These are phyloP conservation scores for Aspergillus bertholletiae DNA, from an alignment of 495 filamentous ascomycete species.

Conservation along the genomic window DNA sequence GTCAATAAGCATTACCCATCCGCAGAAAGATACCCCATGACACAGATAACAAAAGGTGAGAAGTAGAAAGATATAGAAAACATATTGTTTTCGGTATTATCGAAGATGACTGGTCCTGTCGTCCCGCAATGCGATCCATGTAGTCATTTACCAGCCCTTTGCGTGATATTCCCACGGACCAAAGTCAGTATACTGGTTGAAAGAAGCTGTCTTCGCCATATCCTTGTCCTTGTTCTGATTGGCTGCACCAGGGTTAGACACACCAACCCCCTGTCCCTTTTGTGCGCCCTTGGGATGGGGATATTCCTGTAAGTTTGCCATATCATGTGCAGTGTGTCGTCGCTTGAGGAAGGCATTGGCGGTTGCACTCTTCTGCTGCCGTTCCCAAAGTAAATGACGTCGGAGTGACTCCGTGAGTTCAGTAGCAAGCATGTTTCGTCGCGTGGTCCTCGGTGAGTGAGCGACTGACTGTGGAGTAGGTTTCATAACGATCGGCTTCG, in stretches of 20 bases:
- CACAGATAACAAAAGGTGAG: slow-evolving; percentile 10
- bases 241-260: slow-evolving; percentile 12
- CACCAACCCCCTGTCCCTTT: slow-evolving; percentile 12
- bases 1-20: slow-evolving; percentile 26
- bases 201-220: slow-evolving; percentile 55
- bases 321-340: slow-evolving; percentile 84
- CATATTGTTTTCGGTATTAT: background rate
- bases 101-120: background rate
- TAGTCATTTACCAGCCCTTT: slow-evolving; percentile 57
- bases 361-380: slow-evolving; percentile 85
- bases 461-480: slow-evolving; percentile 56
- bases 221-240: slow-evolving; percentile 39
- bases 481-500: slow-evolving; percentile 84
- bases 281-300: slow-evolving; percentile 45
- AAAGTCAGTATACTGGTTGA: slow-evolving; percentile 62
- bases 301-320: slow-evolving; percentile 77
- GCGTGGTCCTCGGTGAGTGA: slow-evolving; percentile 85
- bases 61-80: background rate
- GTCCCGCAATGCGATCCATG: background rate
- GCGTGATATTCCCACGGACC: slow-evolving; percentile 67
- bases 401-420: slow-evolving; percentile 83
- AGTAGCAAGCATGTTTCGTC: slow-evolving; percentile 93
- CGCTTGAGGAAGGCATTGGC: slow-evolving; percentile 86
- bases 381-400: slow-evolving; percentile 78
- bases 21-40: slow-evolving; percentile 20